Base-by-base conservation (phyloP, 2,329 filamentous ascomycete genomes). In the Parastagonospora nodorum region DNA sequence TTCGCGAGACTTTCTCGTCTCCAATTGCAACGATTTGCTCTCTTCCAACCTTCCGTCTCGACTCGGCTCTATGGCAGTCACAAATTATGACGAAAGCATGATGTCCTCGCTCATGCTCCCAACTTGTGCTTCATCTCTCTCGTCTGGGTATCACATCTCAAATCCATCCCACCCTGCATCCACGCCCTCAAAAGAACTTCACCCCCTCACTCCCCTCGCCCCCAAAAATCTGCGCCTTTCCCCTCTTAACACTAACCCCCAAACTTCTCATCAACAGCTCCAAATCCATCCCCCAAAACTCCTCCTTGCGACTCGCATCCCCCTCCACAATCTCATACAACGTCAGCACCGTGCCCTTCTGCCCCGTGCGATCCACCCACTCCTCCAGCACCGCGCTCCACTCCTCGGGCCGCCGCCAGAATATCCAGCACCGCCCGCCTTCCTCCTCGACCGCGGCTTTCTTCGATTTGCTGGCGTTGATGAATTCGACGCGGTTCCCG, bases 221-320 rank as follows among this genome's bases (percentile, higher is more conserved):
- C 30, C 93, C 93, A 77, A 99, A 97, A 24, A 97, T 86, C 74
- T 97, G 93, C 11, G 92, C 93, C 76, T 89, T 96, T 61, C 92
- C 92, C 56, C 88, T 84, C 80, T 95, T 96, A 31, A 96, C 92
- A 42, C 97, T 81, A 42, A 94, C 80, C 53, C 84, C 83, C 42
- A 99, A 80, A 32, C 90, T 88, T 73, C 88, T 92, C 60, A 88
- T 83, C 66, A 99, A 80, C 55, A 96, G 74, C 19, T 92, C 90
- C 39, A 82, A 80, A 69, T 97, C 92, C 79, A 99, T 89, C n/a
- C 89, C 90, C 73, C 91, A 86, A 67, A 96, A 90, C 62, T 95
- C 91, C 66, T 73, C 69, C 19, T 61, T 85, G 50, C 79, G 75
- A 2, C 89, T 91, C 28, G 82, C 88, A 67, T 97, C 93, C n/a